A percentile compares a stretch with the other conserved stretches of the same genome.
These are phyloP conservation scores for Croton laevigatus DNA, from an alignment of 441 rosid genomes.

Conservation along the genomic window DNA sequence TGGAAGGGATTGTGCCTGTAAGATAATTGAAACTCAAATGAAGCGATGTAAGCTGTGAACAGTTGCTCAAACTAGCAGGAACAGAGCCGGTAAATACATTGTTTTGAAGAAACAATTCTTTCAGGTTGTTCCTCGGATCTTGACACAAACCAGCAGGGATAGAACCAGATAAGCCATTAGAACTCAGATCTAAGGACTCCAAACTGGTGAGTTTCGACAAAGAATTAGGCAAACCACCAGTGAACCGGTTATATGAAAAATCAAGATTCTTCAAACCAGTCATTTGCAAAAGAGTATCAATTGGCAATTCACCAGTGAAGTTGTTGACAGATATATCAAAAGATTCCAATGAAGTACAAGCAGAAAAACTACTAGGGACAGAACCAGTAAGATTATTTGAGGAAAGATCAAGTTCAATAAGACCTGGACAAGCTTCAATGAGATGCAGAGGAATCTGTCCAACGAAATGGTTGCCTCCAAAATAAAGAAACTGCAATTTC, in stretches of 20 bases:
- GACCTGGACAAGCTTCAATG: constrained; percentile 60
- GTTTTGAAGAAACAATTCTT: constrained; percentile 69
- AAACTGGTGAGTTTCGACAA: constrained; percentile 49
- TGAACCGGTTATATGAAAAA: constrained; percentile 62
- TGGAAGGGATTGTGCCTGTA: constrained; percentile 71
- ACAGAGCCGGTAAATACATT: constrained; percentile 64
- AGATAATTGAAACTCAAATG: constrained; percentile 84
- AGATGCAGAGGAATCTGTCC: constrained; percentile 73
- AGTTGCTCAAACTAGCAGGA: constrained; percentile 64
- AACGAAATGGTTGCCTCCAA: constrained; percentile 46
- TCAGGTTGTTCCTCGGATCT: constrained; percentile 45
- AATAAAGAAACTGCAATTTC: constrained; percentile 47
- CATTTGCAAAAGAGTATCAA: constrained; percentile 58
- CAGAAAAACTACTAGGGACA: constrained; percentile 53
- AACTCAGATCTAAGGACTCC: constrained; percentile 71
- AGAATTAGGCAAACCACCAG: constrained; percentile 62
- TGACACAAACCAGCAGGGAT: constrained; percentile 63
- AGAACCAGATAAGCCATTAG: constrained; percentile 61
- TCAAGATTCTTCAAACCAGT: constrained; percentile 47
- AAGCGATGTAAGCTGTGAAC: constrained; percentile 71
- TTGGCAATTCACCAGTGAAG: constrained; percentile 66
- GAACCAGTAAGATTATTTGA: constrained; percentile 59
- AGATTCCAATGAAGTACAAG: constrained; percentile 53
- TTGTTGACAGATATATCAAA: constrained; percentile 60
- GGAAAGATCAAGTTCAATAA: constrained; percentile 72